Conservation (phyloP, 2,329 filamentous ascomycete genomes). For the Magnaporthiopsis poae region DNA sequence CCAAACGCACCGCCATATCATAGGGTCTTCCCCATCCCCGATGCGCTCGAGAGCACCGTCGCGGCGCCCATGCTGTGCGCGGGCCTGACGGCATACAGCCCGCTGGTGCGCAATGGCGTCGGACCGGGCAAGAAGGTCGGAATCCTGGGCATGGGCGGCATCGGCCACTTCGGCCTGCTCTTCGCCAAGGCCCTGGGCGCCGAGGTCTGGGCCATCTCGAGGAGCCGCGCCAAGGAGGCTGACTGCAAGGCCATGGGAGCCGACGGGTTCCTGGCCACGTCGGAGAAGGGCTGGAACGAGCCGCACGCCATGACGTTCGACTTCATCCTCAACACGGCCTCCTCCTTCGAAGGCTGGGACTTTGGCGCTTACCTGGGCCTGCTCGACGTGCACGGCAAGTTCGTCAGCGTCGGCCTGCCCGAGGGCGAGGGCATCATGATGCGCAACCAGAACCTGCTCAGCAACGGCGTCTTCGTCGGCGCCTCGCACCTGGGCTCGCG, state of each 20-base stretch:
- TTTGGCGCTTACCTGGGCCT: conserved; percentile 63
- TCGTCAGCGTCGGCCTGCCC: conserved; percentile 71
- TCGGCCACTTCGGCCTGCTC: conserved; percentile 61
- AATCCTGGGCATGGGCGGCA: conserved; percentile 62
- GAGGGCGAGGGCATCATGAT: conserved; percentile 64
- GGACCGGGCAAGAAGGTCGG: conserved; percentile 72
- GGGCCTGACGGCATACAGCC: conserved; percentile 70
- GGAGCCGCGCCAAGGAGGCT: conserved; percentile 48
- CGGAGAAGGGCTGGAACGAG: conserved; percentile 47
- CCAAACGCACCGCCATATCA: no score
- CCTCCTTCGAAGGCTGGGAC: conserved; percentile 58
- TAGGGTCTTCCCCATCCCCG: conserved; percentile 64
- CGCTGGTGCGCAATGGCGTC: conserved; percentile 64
- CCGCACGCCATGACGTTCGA: conserved; percentile 57
- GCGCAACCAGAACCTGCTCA: conserved; percentile 31
- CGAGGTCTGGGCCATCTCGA: conserved; percentile 53
- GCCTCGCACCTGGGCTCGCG: conserved; percentile 62
- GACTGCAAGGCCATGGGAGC: conserved; percentile 51
- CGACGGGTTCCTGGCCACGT: conserved; percentile 49
- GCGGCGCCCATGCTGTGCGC: conserved; percentile 79
- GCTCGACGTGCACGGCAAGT: conserved; percentile 71
- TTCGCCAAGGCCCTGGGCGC: conserved; percentile 59
- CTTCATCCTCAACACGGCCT: conserved; percentile 67
- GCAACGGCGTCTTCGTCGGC: conserved; percentile 36
- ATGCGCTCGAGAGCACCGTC: conserved; percentile 49